These are phyloP conservation scores for Penicillium olsonii DNA, from an alignment of 2,329 filamentous ascomycete species.

Conservation along the genomic window DNA sequence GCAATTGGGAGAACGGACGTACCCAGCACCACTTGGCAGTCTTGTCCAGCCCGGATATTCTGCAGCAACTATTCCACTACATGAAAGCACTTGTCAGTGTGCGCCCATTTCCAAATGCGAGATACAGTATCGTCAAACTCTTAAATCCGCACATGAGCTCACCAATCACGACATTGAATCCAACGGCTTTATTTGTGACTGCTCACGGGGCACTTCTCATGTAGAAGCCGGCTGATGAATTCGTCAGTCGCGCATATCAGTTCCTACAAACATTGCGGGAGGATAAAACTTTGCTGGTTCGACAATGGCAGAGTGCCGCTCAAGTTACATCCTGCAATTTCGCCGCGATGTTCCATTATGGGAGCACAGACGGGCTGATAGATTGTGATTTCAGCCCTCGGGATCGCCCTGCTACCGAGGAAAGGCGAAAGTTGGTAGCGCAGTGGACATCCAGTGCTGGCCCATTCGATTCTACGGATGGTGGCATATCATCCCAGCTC, in stretches of 20 bases:
- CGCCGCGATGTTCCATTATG: constrained; percentile 58
- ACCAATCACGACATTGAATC: constrained; percentile 32
- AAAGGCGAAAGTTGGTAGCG: constrained; percentile 18
- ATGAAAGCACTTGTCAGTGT: constrained; percentile 58
- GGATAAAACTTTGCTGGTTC: constrained; percentile 49
- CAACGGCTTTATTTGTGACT: constrained; percentile 55
- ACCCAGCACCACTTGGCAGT: constrained; percentile 86
- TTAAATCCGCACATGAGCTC: constrained; percentile 51
- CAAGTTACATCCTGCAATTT: constrained; percentile 58
- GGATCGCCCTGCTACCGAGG: constrained; percentile 11
- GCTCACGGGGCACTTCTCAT: constrained; percentile 55
- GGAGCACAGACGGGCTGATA: constrained; percentile 40
- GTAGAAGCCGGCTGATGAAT: constrained; percentile 35
- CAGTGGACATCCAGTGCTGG: constrained; percentile 16
- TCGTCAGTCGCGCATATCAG: constrained; percentile 39
- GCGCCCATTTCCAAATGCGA: constrained; percentile 57
- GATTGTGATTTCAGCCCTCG: constrained; percentile 28
- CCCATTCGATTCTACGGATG: constrained; percentile 2
- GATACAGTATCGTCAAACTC: constrained; percentile 58
- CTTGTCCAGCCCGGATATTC: constrained; percentile 57
- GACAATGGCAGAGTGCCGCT: constrained; percentile 56
- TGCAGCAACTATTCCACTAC: constrained; percentile 63
- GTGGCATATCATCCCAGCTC: constrained; percentile 24
- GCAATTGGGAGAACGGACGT: constrained; percentile 71
- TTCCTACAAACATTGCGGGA: constrained; percentile 50